Evolutionary conservation across 2,329 filamentous ascomycete species (phyloP).

Genomic region (Fusarium lateritium): DNA sequence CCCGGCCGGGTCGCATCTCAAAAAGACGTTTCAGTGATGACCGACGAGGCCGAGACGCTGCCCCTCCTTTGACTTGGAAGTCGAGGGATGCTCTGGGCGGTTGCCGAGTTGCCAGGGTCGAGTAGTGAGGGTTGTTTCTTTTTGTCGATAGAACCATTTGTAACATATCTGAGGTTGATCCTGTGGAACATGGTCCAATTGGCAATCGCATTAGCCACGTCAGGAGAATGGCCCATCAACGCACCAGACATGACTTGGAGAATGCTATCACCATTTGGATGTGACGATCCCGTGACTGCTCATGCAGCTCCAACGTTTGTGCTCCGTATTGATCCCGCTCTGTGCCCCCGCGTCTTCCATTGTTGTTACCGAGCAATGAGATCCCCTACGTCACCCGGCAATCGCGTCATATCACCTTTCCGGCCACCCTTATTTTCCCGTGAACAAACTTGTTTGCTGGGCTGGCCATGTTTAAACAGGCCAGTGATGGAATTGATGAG

Average conservation of each 20-base stretch:
- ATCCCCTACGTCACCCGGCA: constrained; percentile 48
- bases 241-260: constrained; percentile 7
- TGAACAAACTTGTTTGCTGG: constrained; percentile 25
- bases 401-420: constrained; percentile 41
- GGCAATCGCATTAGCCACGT: constrained; percentile 19
- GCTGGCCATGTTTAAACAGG: neutral
- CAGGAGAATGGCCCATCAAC: constrained; percentile 12
- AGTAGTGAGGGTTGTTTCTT: constrained; percentile 19
- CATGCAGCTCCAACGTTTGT: constrained; percentile 28
- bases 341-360: constrained; percentile 37
- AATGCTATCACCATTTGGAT: constrained; percentile 13
- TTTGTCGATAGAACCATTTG: constrained; percentile 7
- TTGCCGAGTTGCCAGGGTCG: constrained; percentile 18
- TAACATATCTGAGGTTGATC: constrained; percentile 17
- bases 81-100: constrained; percentile 18
- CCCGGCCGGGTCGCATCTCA: constrained; percentile 23
- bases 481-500: constrained; percentile 9
- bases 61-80: constrained; percentile 31
- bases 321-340: constrained; percentile 18
- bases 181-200: constrained; percentile 18
- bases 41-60: constrained; percentile 31
- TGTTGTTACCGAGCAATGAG: constrained; percentile 22
- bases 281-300: constrained; percentile 21
- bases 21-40: constrained; percentile 29
- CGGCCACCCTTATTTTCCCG: constrained; percentile 31